These are phyloP conservation scores for Ramaria rubella DNA, from an alignment of 768 basidiomycete species.

Conservation along the genomic window DNA sequence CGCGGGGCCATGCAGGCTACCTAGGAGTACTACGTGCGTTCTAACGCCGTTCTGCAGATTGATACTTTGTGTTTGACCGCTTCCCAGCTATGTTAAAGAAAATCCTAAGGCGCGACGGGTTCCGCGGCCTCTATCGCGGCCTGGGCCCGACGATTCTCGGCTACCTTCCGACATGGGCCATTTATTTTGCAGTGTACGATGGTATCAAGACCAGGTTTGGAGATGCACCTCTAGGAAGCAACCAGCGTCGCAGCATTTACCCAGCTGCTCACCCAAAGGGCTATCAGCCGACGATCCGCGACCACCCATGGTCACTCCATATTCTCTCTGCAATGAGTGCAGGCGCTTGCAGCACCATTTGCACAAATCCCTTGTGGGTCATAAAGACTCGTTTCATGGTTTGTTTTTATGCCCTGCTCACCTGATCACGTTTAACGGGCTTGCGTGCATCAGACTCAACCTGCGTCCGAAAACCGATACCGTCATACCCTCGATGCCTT, in stretches of 20 bases:
- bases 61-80: not conserved
- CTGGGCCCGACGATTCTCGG: conserved; percentile 94
- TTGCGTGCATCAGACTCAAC: conserved; percentile 60
- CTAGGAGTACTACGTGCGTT: conserved; percentile 66
- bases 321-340: conserved; percentile 95
- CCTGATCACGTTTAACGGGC: not conserved
- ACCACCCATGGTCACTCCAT: conserved; percentile 83
- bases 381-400: conserved; percentile 99
- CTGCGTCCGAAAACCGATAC: conserved; percentile 70
- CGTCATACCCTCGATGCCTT: conserved; percentile 88
- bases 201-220: conserved; percentile 84
- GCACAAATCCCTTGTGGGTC: conserved; percentile 96
- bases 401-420: conserved; percentile 18
- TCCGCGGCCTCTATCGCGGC: conserved; percentile 93
- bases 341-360: conserved; percentile 86
- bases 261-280: conserved; percentile 82
- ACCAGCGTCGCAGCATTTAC: conserved; percentile 30
- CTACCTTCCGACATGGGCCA: conserved; percentile 98
- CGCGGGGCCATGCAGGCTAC: conserved; percentile 66
- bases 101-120: conserved; percentile 60
- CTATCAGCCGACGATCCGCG: conserved; percentile 72
- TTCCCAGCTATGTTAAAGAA: conserved; percentile 44
- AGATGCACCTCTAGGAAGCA: conserved; percentile 45
- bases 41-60: not conserved
- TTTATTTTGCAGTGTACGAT: conserved; percentile 98